Conservation (phyloP, 1,284 basidiomycete genomes). For the Chalciporus sp. region DNA sequence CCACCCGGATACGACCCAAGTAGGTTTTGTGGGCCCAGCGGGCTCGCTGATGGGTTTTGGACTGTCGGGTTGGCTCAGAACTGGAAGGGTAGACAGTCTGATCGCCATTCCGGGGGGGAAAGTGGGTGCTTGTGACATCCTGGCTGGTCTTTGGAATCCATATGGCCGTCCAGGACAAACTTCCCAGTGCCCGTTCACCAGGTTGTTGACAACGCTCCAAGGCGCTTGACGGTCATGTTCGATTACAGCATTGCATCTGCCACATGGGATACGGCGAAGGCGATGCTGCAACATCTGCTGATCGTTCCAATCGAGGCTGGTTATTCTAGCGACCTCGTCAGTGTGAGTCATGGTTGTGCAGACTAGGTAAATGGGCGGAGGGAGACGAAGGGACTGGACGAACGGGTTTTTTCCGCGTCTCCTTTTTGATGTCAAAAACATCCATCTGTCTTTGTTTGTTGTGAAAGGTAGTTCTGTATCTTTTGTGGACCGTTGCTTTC, state of each 20-base stretch:
- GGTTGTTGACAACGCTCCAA: slow-evolving; percentile 30
- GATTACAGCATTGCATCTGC: slow-evolving; percentile 27
- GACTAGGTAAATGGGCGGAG: slow-evolving; percentile 14
- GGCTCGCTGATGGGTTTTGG: slow-evolving; percentile 1
- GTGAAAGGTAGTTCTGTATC: slow-evolving; percentile 31
- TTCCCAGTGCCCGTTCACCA: slow-evolving; percentile 33
- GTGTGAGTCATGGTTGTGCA: slow-evolving; percentile 21
- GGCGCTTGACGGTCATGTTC: slow-evolving; percentile 28
- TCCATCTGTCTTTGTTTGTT: slow-evolving; percentile 35
- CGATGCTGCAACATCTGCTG: slow-evolving; percentile 9
- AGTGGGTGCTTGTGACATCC: slow-evolving; percentile 13
- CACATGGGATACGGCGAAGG: slow-evolving; percentile 24
- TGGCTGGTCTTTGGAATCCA: slow-evolving; percentile 1
- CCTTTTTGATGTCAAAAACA: slow-evolving; percentile 28
- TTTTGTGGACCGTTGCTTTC: slow-evolving; percentile 20
- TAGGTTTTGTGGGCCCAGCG: neutral
- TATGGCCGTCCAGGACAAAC: slow-evolving; percentile 29
- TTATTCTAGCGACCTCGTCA: slow-evolving; percentile 8
- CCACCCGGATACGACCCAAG: slow-evolving; percentile 22
- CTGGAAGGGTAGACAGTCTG: slow-evolving; percentile 10
- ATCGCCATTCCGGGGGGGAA: slow-evolving; percentile 13
- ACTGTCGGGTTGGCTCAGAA: slow-evolving; percentile 2
- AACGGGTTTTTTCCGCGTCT: slow-evolving; percentile 7
- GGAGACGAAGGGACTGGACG: slow-evolving; percentile 7
- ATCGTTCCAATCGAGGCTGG: slow-evolving; percentile 11